phyloP scores from a whole-genome alignment of 2,329 filamentous ascomycete species.

The Sporothrix schenckii region DNA sequence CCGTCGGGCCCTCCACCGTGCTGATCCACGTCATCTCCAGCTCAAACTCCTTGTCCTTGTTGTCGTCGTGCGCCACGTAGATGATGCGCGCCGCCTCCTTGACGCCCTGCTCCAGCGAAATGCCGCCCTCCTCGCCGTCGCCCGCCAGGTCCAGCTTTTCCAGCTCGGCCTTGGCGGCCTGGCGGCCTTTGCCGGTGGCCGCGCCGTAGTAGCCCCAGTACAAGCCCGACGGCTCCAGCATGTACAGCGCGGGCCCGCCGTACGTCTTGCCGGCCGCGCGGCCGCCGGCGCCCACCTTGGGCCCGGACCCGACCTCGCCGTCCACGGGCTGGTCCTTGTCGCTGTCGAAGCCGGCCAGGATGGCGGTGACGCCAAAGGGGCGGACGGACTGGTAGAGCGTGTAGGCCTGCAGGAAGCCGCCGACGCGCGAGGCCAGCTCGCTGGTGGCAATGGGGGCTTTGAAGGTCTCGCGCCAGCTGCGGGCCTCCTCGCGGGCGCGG shows the following conservation, averaged over 20 bases:
- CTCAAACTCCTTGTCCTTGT: conserved; percentile 99
- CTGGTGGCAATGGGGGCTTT: conserved; percentile 89
- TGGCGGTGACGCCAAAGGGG: conserved; percentile 94
- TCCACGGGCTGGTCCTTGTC: conserved; percentile 84
- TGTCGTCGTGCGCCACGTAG: conserved; percentile 96
- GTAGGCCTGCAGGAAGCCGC: conserved; percentile 94
- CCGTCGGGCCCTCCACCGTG: conserved; percentile 78
- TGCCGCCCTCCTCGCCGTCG: conserved; percentile 57
- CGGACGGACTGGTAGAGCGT: conserved; percentile 96
- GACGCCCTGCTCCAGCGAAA: conserved; percentile 83
- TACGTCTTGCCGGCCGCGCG: conserved; percentile 74
- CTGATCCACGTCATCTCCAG: conserved; percentile 99
- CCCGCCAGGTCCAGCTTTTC: conserved; percentile 92
- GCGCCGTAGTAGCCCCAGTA: conserved; percentile 99
- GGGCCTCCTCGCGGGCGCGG: conserved; percentile 90
- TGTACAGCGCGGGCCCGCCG: conserved; percentile 92
- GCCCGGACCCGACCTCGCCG: conserved; percentile 84
- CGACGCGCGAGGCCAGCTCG: conserved; percentile 89
- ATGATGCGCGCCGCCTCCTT: conserved; percentile 98
- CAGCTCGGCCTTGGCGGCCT: conserved; percentile 95
- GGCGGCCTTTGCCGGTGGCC: conserved; percentile 93
- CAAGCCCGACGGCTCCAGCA: conserved; percentile 95
- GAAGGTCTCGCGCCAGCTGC: conserved; percentile 88
- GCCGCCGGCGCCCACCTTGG: conserved; percentile 77
- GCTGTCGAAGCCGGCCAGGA: conserved; percentile 90